These are phyloP conservation scores for Phaeotremella fagi DNA, from an alignment of 768 basidiomycete genomes.

Conservation along the genomic window DNA sequence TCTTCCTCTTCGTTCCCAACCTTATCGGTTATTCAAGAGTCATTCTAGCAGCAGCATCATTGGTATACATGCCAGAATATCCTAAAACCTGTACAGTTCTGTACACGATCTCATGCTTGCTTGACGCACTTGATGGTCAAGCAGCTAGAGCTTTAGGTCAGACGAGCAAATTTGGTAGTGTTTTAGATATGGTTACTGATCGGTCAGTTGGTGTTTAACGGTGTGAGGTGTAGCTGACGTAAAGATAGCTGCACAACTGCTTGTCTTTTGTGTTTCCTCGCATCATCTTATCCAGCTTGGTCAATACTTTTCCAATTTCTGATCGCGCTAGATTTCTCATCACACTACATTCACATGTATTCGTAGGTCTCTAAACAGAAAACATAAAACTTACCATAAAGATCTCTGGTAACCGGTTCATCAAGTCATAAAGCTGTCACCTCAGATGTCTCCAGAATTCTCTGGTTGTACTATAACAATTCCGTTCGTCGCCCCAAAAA, in stretches of 20 bases:
- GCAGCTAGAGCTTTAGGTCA: slow-evolving; percentile 83
- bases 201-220: slow-evolving; percentile 56
- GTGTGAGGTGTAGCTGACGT: background rate
- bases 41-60: slow-evolving; percentile 78
- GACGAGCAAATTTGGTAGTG: slow-evolving; percentile 93
- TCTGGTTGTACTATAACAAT: slow-evolving; percentile 91
- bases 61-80: slow-evolving; percentile 91
- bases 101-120: slow-evolving; percentile 82
- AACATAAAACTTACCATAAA: slow-evolving; percentile 44
- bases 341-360: slow-evolving; percentile 99
- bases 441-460: slow-evolving; percentile 83
- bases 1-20: slow-evolving; percentile 95
- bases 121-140: slow-evolving; percentile 93
- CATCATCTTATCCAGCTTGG: slow-evolving; percentile 78
- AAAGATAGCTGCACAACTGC: slow-evolving; percentile 82
- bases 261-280: slow-evolving; percentile 87
- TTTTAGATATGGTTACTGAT: slow-evolving; percentile 99
- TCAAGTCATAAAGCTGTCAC: slow-evolving; percentile 87
- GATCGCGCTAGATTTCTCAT: slow-evolving; percentile 94
- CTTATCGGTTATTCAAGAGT: slow-evolving; percentile 88
- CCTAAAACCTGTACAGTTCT: slow-evolving; percentile 85
- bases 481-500: slow-evolving; percentile 58
- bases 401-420: slow-evolving; percentile 91
- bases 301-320: slow-evolving; percentile 88
- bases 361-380: slow-evolving; percentile 58